Conservation (phyloP, 495 filamentous ascomycete genomes). For the Neurospora sp. region DNA sequence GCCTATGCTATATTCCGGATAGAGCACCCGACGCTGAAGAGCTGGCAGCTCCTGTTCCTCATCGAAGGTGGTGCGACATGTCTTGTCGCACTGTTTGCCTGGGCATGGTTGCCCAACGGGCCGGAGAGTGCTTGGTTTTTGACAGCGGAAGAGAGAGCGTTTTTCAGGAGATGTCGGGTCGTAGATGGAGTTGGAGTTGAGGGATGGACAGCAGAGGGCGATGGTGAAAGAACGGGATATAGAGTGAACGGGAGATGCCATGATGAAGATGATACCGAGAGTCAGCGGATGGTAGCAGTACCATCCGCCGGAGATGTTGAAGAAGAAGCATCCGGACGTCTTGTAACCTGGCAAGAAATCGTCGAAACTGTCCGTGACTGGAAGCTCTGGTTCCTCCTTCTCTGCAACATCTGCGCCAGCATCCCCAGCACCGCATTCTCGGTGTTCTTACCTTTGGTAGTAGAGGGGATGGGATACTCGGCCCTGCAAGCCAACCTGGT, state of each 20-base stretch:
- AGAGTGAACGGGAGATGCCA: background rate
- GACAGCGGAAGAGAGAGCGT: constrained; percentile 24
- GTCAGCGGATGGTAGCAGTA: constrained; percentile 10
- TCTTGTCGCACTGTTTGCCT: constrained; percentile 34
- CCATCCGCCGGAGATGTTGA: constrained; percentile 11
- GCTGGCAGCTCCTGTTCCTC: constrained; percentile 50
- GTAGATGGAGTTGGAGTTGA: constrained; percentile 5
- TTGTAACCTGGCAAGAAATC: constrained; percentile 34
- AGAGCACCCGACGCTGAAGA: constrained; percentile 22
- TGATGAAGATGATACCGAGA: constrained; percentile 12
- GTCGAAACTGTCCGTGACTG: constrained; percentile 38
- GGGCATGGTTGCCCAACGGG: constrained; percentile 41
- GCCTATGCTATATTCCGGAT: constrained; percentile 22
- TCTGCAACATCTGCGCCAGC: constrained; percentile 44
- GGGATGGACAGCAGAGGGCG: background rate
- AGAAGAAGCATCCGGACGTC: constrained; percentile 8
- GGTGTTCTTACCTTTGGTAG: constrained; percentile 48
- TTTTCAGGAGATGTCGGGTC: background rate
- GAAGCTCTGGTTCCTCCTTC: constrained; percentile 43
- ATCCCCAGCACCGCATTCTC: constrained; percentile 44
- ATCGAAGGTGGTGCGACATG: constrained; percentile 44
- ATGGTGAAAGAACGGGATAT: background rate
- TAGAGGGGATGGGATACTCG: constrained; percentile 30
- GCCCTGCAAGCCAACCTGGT: constrained; percentile 39
- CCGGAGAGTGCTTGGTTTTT: constrained; percentile 49